Evolutionary conservation across 2,329 filamentous ascomycete genomes (phyloP), one percentile per base, ranked within the genome.

Genomic region (Waltergamsia citrina): DNA sequence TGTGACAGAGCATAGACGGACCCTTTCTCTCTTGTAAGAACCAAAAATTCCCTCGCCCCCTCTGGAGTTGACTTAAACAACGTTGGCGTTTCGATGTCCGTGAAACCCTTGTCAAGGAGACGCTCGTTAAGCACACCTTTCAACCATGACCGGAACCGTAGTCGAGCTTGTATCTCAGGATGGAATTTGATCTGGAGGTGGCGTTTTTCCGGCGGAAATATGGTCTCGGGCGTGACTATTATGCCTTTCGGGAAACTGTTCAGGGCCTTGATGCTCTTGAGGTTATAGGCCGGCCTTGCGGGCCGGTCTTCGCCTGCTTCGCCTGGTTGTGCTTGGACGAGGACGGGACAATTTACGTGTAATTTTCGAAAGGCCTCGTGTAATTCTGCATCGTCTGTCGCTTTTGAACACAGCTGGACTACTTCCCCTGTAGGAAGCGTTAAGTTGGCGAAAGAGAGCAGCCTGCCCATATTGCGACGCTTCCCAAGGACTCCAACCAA

Each of bases 41-140:
- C 90, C 6, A 98, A 57, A 41, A 98, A 98, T 54, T 98, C 92
- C 32, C 90, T 72, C 2, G 92, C 93, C 1, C 92, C 92, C 60
- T 98, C 92, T 0, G 92, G 86, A 0, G 92, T 98, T 0, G 92
- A 95, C 56, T 96, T 98, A 72, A 98, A 98, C 1, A 98, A 69
- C 4, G 95, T 63, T 0, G 92, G 92, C 0, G 92, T 98, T 54
- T 98, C 92, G 21, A 96, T 73, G 44, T 96, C 83, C 10, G 72
- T 64, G 48, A 88, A 90, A 2, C 66, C 69, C 18, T 68, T 64
- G 5, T 65, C 54, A 12, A 69, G 62, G 21, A 87, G 65, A 7
- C 65, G 50, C 29, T 69, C 66, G 41, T 66, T 75, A 21, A 67
- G 58, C 38, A 66, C 65, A 5, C 63, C 65, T 24, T 59, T 65